Evolutionary conservation across 306 rosid species (phyloP), one percentile per base, ranked within the genome.

Genomic region (Canavalia ensiformis): DNA sequence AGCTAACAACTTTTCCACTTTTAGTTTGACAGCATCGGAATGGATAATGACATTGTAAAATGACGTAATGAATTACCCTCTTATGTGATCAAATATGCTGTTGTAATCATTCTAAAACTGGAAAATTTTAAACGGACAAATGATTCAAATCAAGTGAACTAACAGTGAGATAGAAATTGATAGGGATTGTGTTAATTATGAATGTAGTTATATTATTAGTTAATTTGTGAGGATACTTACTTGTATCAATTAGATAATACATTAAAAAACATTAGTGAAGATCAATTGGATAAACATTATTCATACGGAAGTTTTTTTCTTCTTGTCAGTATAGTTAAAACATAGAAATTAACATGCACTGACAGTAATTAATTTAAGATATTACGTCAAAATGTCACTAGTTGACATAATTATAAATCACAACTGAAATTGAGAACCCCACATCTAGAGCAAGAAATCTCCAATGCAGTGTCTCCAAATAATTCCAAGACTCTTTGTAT

Each of bases 21-120:
- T 30, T 57, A 10, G 44, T 44, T 37, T 57, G 31, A 44, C 3
- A 46, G 7, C 11, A 18, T 9, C 31, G 4, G 11, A 73, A 12
- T 28, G 44, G 85, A 82, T 45, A 66, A 35, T 33, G 47, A 75
- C 64, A 67, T 66, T 44, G 35, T 28, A 4, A 44, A 49, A 33
- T 4, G 31, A n/a, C 33, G 50, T 3, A 10, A 42, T 44, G 8
- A 57, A n/a, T 54, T 2, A 46, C 60, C 60, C 0, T 31, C 1
- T 63, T 47, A 4, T 8, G n/a, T 45, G 28, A 74, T 66, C 12
- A 41, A 45, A 39, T 45, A 66, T 58, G 25, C 51, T 74, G 25
- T 33, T 18, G 46, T 56, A 3, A 25, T 12, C 46, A 73, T 25
- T 55, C 37, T 39, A 55, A 39, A 55, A 35, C 7, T 12, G 12